These are phyloP conservation scores for Hymenoscyphus occultus DNA, from an alignment of 2,329 filamentous ascomycete species.

Conservation along the genomic window DNA sequence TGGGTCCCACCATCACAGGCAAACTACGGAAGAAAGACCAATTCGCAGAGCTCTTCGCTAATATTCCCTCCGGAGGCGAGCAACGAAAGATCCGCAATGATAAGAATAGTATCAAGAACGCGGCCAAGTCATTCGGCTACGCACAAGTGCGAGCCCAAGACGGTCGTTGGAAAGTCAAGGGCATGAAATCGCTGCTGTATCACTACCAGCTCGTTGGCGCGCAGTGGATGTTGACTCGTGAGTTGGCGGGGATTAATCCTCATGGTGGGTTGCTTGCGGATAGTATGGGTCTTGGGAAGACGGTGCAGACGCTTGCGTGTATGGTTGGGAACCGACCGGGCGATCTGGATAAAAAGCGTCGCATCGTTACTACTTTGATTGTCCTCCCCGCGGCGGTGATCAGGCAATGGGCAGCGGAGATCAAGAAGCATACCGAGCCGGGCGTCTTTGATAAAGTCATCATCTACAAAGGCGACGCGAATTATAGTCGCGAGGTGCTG, in stretches of 20 bases:
- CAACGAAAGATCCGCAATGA: constrained; percentile 32
- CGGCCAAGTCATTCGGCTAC: constrained; percentile 43
- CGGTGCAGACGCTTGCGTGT: constrained; percentile 46
- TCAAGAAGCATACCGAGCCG: constrained; percentile 23
- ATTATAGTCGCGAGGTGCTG: constrained; percentile 17
- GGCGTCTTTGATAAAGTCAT: constrained; percentile 27
- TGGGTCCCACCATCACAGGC: constrained; percentile 24
- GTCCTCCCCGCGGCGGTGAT: constrained; percentile 32
- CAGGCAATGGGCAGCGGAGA: constrained; percentile 34
- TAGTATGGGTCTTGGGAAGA: constrained; percentile 65
- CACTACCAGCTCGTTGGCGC: constrained; percentile 50
- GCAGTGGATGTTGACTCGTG: constrained; percentile 53
- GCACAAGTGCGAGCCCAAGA: constrained; percentile 35
- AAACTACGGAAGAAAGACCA: constrained; percentile 25
- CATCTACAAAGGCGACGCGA: constrained; percentile 23
- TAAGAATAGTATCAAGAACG: constrained; percentile 38
- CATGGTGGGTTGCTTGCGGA: constrained; percentile 58
- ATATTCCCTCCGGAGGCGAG: constrained; percentile 27
- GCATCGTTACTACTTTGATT: constrained; percentile 32
- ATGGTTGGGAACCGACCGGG: constrained; percentile 41
- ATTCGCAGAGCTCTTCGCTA: constrained; percentile 28
- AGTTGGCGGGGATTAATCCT: constrained; percentile 40
- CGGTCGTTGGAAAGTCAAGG: constrained; percentile 44
- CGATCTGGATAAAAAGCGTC: constrained; percentile 36
- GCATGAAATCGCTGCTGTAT: constrained; percentile 46